phyloP scores from a whole-genome alignment of 306 rosid genomes.

The Malus orientalis region DNA sequence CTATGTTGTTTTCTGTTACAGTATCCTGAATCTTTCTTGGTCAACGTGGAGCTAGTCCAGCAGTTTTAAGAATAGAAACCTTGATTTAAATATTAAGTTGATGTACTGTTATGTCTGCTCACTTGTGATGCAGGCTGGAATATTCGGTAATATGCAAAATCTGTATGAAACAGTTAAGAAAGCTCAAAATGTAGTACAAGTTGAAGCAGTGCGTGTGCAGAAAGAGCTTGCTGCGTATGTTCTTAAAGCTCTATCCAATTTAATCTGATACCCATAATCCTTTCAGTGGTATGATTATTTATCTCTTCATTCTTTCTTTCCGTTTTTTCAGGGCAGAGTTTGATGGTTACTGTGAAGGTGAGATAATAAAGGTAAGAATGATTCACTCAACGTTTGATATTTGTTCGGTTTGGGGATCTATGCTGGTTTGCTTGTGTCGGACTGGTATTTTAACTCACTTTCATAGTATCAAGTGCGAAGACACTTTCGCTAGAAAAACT shows the following conservation, averaged over 20 bases:
- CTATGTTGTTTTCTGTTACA: background rate
- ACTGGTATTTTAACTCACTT: background rate
- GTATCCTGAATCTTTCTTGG: background rate
- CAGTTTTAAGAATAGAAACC: background rate
- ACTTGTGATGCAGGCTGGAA: constrained; percentile 53
- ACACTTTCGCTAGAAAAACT: background rate
- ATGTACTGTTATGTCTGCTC: background rate
- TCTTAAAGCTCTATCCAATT: background rate
- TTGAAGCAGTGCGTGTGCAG: constrained; percentile 79
- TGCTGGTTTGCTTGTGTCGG: background rate
- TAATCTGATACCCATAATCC: background rate
- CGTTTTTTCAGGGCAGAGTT: constrained; percentile 62
- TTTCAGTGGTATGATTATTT: background rate
- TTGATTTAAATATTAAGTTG: background rate
- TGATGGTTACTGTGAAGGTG: constrained; percentile 84
- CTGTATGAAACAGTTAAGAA: constrained; percentile 74
- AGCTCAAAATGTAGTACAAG: constrained; percentile 83
- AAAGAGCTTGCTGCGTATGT: constrained; percentile 78
- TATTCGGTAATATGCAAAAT: constrained; percentile 73
- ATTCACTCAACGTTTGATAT: background rate
- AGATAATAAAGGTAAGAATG: constrained; percentile 58
- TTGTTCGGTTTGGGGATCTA: background rate
- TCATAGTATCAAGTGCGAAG: background rate
- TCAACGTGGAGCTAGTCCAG: background rate
- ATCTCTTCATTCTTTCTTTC: constrained; percentile 18